phyloP scores from a whole-genome alignment of 768 basidiomycete species.

The Naganishia kalamii region DNA sequence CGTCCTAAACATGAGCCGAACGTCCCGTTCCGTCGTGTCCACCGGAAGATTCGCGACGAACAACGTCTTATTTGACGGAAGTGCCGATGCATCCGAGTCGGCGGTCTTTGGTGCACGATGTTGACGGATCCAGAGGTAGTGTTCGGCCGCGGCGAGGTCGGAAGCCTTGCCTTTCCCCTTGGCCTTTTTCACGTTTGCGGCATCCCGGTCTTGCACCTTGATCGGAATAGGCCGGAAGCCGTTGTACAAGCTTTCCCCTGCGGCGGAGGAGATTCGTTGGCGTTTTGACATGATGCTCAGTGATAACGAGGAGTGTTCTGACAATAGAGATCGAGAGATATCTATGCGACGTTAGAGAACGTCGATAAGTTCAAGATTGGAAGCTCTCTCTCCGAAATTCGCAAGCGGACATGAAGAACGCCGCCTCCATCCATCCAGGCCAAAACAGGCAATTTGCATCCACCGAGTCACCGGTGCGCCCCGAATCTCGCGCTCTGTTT shows the following conservation, averaged over 20 bases:
- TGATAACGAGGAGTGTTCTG: too few species aligned
- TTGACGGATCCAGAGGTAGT: constrained; percentile 24
- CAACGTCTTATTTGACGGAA: constrained; percentile 61
- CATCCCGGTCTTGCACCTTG: not conserved
- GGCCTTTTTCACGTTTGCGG: not conserved
- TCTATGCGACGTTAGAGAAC: too few species aligned
- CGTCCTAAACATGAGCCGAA: constrained; percentile 67
- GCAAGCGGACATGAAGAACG: not conserved
- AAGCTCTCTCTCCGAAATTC: not conserved
- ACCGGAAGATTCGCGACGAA: constrained; percentile 86
- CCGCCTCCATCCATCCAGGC: not conserved
- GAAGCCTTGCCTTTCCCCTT: constrained; percentile 9
- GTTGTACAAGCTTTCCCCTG: not conserved
- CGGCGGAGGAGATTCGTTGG: not conserved
- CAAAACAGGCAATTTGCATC: constrained; percentile 8
- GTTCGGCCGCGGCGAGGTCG: not conserved
- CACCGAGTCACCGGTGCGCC: not conserved
- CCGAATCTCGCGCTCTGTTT: not conserved
- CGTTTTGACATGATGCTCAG: constrained; percentile 4
- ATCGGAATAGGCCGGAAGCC: constrained; percentile 11
- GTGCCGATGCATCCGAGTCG: not conserved
- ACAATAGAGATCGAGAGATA: too few species aligned
- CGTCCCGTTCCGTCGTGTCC: constrained; percentile 74
- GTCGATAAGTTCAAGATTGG: not conserved
- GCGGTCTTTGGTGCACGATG: constrained; percentile 11